Conservation (phyloP, 2,329 filamentous ascomycete species). For the Monilinia laxa region DNA sequence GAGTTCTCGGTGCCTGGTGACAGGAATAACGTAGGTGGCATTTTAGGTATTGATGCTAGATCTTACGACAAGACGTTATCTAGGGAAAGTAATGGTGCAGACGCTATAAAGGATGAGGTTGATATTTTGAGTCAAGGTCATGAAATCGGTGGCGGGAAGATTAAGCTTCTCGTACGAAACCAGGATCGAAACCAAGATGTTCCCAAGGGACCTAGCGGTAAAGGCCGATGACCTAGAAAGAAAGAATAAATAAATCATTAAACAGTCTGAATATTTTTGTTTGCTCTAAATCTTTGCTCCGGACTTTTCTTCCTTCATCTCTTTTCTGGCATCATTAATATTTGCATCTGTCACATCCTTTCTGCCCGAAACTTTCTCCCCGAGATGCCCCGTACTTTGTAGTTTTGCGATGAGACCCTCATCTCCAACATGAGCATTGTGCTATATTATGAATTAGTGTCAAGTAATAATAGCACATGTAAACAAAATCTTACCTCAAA, state of each 20-base stretch:
- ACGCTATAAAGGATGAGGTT: constrained; percentile 42
- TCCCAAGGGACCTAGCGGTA: constrained; percentile 38
- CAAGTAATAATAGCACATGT: constrained; percentile 13
- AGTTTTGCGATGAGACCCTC: constrained; percentile 63
- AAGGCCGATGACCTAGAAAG: constrained; percentile 33
- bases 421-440: constrained; percentile 46
- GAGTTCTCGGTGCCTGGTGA: constrained; percentile 98
- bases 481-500: constrained; percentile 63
- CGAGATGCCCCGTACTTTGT: constrained; percentile 55
- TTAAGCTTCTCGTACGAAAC: constrained; percentile 61
- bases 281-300: constrained; percentile 24
- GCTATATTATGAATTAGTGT: constrained; percentile 29
- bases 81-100: constrained; percentile 45
- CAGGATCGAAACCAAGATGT: constrained; percentile 25
- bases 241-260: constrained; percentile 36
- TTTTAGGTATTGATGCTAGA: constrained; percentile 64
- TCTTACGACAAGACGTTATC: constrained; percentile 64
- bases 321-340: constrained; percentile 42
- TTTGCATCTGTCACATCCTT: constrained; percentile 53
- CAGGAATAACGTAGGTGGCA: constrained; percentile 76
- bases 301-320: constrained; percentile 14
- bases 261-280: constrained; percentile 24
- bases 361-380: constrained; percentile 48
- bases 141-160: constrained; percentile 63
- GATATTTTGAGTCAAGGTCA: constrained; percentile 65